Conservation (phyloP, 306 rosid species). For the Pterocarpus macrocarpus region DNA sequence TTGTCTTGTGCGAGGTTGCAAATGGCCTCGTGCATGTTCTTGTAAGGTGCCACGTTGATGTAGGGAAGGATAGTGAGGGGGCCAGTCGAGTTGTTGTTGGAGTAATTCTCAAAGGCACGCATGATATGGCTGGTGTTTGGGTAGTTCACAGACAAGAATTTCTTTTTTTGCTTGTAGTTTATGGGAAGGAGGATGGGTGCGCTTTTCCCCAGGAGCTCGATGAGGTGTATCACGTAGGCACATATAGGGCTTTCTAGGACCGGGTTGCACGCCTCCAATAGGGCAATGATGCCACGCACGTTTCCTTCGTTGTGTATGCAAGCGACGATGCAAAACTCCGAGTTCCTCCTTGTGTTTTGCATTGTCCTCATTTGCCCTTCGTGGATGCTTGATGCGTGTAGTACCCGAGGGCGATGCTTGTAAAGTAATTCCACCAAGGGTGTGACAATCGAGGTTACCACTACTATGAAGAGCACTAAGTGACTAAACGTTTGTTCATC, state of each 20-base stretch:
- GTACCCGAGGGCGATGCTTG: conserved; percentile 32
- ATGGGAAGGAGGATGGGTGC: conserved; percentile 60
- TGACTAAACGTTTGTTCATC: conserved; percentile 43
- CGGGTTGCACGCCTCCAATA: conserved; percentile 62
- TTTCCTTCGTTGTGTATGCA: conserved; percentile 61
- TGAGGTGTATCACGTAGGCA: conserved; percentile 51
- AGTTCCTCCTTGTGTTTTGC: conserved; percentile 35
- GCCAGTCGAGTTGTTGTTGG: conserved; percentile 52
- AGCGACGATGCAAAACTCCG: conserved; percentile 49
- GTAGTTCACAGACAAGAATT: conserved; percentile 30
- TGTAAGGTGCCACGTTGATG: conserved; percentile 62
- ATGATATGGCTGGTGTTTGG: conserved; percentile 53
- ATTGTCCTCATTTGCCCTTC: conserved; percentile 19
- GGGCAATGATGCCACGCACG: conserved; percentile 52
- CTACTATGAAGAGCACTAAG: conserved; percentile 39
- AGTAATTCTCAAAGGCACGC: conserved; percentile 68
- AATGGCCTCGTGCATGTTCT: conserved; percentile 61
- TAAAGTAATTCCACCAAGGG: conserved; percentile 37
- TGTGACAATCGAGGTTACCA: conserved; percentile 22
- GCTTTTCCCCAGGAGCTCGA: conserved; percentile 58
- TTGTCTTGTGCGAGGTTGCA: conserved; percentile 55
- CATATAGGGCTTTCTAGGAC: conserved; percentile 47
- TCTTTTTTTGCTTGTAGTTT: conserved; percentile 10
- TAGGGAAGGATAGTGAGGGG: conserved; percentile 48
- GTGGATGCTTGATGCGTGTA: not conserved